Evolutionary conservation across 306 rosid genomes (phyloP).

Genomic region (Vicia villosa): DNA sequence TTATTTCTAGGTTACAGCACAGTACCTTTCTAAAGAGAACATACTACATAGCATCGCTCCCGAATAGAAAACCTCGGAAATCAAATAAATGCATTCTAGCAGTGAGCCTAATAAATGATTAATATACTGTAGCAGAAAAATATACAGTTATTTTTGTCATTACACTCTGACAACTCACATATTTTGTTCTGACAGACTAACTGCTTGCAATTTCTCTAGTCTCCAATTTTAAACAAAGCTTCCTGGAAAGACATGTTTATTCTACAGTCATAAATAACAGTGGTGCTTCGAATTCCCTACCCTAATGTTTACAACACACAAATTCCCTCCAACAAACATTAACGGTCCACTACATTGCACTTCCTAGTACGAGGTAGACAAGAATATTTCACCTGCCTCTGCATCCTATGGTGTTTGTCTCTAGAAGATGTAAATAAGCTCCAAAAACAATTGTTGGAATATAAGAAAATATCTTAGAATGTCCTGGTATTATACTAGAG

Average conservation of each 20-base stretch:
- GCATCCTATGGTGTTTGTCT: constrained; percentile 25
- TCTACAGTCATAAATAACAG: constrained; percentile 2
- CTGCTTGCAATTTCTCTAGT: not conserved
- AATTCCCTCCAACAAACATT: not conserved
- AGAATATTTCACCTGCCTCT: constrained; percentile 1
- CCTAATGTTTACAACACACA: constrained; percentile 7
- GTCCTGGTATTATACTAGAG: too few species aligned
- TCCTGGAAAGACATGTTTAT: not conserved
- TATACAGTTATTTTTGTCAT: not conserved
- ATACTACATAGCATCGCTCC: not conserved
- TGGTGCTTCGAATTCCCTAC: not conserved
- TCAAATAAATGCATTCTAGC: constrained; percentile 18
- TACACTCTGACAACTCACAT: not conserved
- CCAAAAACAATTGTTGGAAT: not conserved
- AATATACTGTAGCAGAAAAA: not conserved
- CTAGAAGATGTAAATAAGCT: constrained; percentile 5
- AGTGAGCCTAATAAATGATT: not conserved
- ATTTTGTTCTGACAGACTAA: not conserved
- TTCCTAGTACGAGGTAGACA: constrained; percentile 16
- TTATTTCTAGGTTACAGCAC: constrained; percentile 4
- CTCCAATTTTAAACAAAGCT: constrained; percentile 4
- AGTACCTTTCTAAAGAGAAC: constrained; percentile 9
- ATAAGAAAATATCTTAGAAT: too few species aligned
- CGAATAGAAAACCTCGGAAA: not conserved
- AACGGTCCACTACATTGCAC: constrained; percentile 17